Base-by-base conservation (phyloP, 805 yeast genomes). In the Spathaspora hagerdaliae region DNA sequence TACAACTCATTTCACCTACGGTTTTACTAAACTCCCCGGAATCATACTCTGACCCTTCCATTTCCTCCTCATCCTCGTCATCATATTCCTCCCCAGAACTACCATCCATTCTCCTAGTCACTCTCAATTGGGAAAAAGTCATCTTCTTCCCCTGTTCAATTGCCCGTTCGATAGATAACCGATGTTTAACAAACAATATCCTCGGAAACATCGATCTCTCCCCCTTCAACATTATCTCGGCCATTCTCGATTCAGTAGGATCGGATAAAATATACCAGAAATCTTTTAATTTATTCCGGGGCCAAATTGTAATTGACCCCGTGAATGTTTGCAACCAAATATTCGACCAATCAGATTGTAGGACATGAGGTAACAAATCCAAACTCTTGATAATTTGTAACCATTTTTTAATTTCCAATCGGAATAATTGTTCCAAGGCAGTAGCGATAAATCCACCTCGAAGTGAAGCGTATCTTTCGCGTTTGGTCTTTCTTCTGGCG, bases 271-370 rank as follows among this genome's bases (percentile, higher is more conserved):
- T 81, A 55, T 81, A 73, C 65, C 71, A 72, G 51, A 84, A 81
- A 57, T 87, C 94, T 31, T 59, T 60, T 10, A 83, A 59, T 32
- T 67, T 67, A 50, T 82, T 77, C 51, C 82, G 76, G 2, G 94
- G 94, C 82, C 88, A 86, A 15, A 86, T 71, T 0, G 94, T 87
- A 9, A 86, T 81, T 0, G 87, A 75, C 1, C 95, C 95, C 39
- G 83, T 78, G 57, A 87, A 86, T 47, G 75, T 68, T 65, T 86
- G 95, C 27, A 87, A 64, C 75, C 87, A 86, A 13, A 86, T 74
- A 55, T 78, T 81, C 51, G 87, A 83, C 92, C 92, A 87, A 62
- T 86, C 94, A 60, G 82, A 88, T 53, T 83, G 84, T 68, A 82
- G 63, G 37, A 85, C 60, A 48, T 77, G 77, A 2, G 95, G 95